Base-by-base conservation (phyloP, 352 stramenopile species). In the Lagenidium giganteum region DNA sequence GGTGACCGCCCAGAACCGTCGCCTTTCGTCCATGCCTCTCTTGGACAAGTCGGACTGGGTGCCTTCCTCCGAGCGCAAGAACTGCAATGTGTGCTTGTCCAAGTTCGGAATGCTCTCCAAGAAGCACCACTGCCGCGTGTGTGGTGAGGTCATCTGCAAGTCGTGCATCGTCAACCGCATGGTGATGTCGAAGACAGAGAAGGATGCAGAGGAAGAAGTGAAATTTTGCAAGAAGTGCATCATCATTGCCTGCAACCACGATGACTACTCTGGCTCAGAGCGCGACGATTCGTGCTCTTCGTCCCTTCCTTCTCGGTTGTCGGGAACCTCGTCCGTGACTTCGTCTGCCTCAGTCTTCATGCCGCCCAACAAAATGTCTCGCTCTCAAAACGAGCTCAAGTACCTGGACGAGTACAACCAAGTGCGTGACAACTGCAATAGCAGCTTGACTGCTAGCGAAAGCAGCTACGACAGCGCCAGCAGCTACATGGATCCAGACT, bases 191-290 rank as follows among this genome's bases (percentile, higher is more conserved):
- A 47, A 9, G 26, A 47, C 23, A 63, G 59, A 13, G 67, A n/a
- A n/a, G n/a, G n/a, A n/a, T n/a, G n/a, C n/a, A n/a, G n/a, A n/a
- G n/a, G n/a, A 80, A n/a, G 60, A 64, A 7, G 60, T 48, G 45
- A 87, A 83, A 57, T 84, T 87, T 39, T 87, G 75, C 54, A 87
- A 76, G 24, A 81, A 83, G 51, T 87, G 74, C 49, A 65, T 87
- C 23, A 59, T 83, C 38, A 47, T 79, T 43, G 73, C 72, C 0
- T 81, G 63, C 7, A 62, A 34, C 3, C 60, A 80, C 37, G 47
- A 69, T n/a, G 55, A 67, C 23, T 25, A 50, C 22, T 31, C 57
- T 17, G 47, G 57, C 24, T 36, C 52, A 12, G 33, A 51, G n/a
- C 64, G 53, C 4, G 50, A 55, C 26, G 45, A 59, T 30, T 56